Evolutionary conservation across 2,329 filamentous ascomycete genomes (phyloP).

Genomic region (Bipolaris gigantea): DNA sequence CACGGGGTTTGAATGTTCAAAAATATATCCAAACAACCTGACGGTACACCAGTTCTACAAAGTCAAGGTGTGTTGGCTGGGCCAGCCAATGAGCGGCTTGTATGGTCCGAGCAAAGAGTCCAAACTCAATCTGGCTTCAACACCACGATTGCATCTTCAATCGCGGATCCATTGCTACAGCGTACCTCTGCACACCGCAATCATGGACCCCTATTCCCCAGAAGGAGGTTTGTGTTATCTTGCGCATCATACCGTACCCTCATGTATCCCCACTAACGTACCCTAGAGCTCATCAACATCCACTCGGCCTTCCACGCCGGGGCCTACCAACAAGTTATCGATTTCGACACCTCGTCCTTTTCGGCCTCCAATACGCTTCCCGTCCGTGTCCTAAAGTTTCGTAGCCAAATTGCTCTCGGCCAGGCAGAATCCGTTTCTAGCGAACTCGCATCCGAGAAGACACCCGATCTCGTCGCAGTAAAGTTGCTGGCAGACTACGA

Average conservation of each 20-base stretch:
- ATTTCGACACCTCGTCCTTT: conserved; percentile 80
- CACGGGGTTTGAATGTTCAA: no score
- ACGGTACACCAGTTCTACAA: no score
- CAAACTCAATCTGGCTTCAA: conserved; percentile 42
- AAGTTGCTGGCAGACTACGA: conserved; percentile 71
- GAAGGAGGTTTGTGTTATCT: conserved; percentile 62
- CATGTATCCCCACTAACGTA: conserved; percentile 16
- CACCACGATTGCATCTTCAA: conserved; percentile 18
- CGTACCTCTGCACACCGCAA: neutral
- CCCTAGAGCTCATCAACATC: conserved; percentile 65
- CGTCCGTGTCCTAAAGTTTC: conserved; percentile 75
- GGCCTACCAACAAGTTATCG: conserved; percentile 82
- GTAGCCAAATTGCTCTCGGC: conserved; percentile 80
- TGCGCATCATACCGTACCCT: neutral
- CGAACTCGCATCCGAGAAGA: conserved; percentile 64
- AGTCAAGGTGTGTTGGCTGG: no score
- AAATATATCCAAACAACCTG: no score
- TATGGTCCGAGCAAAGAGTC: conserved; percentile 32
- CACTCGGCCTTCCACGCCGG: conserved; percentile 71
- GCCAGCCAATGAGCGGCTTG: conserved; percentile 25
- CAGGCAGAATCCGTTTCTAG: conserved; percentile 73
- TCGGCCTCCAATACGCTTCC: conserved; percentile 76
- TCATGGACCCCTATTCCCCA: conserved; percentile 62
- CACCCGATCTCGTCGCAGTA: conserved; percentile 74
- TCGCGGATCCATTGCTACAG: conserved; percentile 8